phyloP scores from a whole-genome alignment of 345 rosid genomes.

The Dovyalis caffra region DNA sequence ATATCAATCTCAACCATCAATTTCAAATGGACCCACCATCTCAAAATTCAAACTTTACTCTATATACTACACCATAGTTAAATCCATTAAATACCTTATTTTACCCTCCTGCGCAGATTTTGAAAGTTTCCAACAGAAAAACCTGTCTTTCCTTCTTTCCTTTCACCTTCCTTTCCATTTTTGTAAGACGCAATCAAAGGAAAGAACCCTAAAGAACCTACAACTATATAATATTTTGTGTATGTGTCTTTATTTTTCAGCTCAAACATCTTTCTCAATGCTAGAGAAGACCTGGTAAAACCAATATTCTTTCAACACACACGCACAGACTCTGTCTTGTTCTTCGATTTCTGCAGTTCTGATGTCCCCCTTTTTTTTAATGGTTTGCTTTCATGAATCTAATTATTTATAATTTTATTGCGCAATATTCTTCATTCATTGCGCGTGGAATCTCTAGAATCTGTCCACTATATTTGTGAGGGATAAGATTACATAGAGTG shows the following conservation, averaged over 20 bases:
- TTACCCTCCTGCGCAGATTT: neutral
- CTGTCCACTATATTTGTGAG: neutral
- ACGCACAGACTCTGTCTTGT: neutral
- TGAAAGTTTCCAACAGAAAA: slow-evolving; percentile 29
- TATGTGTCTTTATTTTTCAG: too few species aligned
- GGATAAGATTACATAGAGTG: neutral
- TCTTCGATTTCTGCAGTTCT: neutral
- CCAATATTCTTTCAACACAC: neutral
- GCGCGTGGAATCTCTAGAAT: slow-evolving; percentile 18
- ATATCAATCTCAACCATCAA: slow-evolving; percentile 13
- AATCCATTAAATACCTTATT: slow-evolving; percentile 4
- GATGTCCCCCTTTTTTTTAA: neutral
- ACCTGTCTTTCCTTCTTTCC: slow-evolving; percentile 10
- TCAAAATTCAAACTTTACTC: neutral
- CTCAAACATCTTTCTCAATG: neutral
- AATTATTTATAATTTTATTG: neutral
- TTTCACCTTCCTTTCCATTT: neutral
- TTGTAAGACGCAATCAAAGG: neutral
- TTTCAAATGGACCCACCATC: neutral
- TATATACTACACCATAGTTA: neutral
- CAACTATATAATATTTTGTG: too few species aligned
- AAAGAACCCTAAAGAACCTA: neutral
- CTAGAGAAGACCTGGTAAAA: neutral
- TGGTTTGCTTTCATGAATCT: neutral
- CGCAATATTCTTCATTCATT: neutral